These are phyloP conservation scores for Pestalotiopsis sp. DNA, from an alignment of 2,329 filamentous ascomycete species.

Conservation along the genomic window DNA sequence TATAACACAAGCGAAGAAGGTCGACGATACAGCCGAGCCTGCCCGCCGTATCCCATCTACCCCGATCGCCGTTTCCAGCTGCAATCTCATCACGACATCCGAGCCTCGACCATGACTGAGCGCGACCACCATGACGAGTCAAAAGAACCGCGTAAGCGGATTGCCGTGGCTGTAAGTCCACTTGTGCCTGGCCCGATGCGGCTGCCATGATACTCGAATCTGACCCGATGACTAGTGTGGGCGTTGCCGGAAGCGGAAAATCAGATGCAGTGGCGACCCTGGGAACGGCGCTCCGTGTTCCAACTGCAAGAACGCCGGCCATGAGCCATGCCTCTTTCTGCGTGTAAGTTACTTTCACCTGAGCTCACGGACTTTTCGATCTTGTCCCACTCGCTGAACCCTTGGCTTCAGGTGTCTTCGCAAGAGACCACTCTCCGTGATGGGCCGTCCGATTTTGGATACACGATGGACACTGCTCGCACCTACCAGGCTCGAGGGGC, in stretches of 20 bases:
- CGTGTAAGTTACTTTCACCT: conserved; percentile 57
- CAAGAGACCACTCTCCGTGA: conserved; percentile 37
- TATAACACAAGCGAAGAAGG: conserved; percentile 37
- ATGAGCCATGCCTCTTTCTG: conserved; percentile 75
- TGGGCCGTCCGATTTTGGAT: conserved; percentile 35
- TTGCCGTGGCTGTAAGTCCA: conserved; percentile 59
- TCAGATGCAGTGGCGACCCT: conserved; percentile 86
- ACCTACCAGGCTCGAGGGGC: conserved; percentile 32
- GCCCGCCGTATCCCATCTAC: conserved; percentile 39
- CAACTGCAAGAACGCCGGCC: conserved; percentile 78
- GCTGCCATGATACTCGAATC: background rate
- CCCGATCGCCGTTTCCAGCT: conserved; percentile 40
- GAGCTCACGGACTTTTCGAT: background rate
- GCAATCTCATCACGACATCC: conserved; percentile 38
- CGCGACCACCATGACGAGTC: conserved; percentile 40
- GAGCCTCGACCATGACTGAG: conserved; percentile 43
- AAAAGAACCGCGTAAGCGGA: conserved; percentile 55
- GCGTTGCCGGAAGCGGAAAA: conserved; percentile 90
- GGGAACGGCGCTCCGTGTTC: conserved; percentile 77
- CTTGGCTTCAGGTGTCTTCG: conserved; percentile 36
- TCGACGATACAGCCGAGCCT: conserved; percentile 43
- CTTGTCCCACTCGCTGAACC: background rate
- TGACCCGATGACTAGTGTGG: conserved; percentile 64
- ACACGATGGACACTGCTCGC: conserved; percentile 38
- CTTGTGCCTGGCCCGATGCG: background rate